A percentile compares a stretch with the other conserved stretches of the same genome.
Conservation (phyloP, 495 filamentous ascomycete species). For the Tuber calosporum region DNA sequence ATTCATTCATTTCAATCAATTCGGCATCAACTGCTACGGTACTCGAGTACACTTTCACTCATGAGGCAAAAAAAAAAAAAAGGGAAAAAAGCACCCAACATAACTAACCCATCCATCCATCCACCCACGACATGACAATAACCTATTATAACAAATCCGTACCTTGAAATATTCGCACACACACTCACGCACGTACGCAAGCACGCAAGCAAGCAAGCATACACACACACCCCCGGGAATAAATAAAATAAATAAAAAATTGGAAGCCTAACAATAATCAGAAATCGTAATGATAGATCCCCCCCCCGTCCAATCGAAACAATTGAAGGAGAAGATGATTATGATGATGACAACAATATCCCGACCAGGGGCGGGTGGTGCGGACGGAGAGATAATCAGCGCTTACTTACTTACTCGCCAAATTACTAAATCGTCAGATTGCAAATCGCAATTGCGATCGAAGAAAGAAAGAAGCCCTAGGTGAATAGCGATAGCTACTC, state of each 20-base stretch:
- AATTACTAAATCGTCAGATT: slow-evolving; percentile 2
- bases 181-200: not conserved
- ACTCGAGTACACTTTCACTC: no score
- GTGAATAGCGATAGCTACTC: no score
- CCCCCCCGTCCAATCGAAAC: slow-evolving; percentile 25
- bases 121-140: no score
- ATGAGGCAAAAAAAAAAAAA: not conserved
- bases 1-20: not conserved
- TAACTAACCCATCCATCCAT: slow-evolving; percentile 14
- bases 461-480: no score
- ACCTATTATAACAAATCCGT: slow-evolving; percentile 1
- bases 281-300: no score
- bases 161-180: not conserved
- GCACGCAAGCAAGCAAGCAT: not conserved
- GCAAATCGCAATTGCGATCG: slow-evolving; percentile 3
- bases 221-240: not conserved
- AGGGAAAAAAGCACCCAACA: not conserved
- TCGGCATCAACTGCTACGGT: slow-evolving; percentile 35
- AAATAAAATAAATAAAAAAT: no score
- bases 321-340: slow-evolving; percentile 24
- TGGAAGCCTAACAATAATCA: no score
- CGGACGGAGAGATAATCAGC: slow-evolving; percentile 2
- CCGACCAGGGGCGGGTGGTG: no score
- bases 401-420: not conserved
- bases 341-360: slow-evolving; percentile 16